Evolutionary conservation across 1,284 basidiomycete species (phyloP), one percentile per base, ranked within the genome.

Genomic region (Golubevia pallescens): DNA sequence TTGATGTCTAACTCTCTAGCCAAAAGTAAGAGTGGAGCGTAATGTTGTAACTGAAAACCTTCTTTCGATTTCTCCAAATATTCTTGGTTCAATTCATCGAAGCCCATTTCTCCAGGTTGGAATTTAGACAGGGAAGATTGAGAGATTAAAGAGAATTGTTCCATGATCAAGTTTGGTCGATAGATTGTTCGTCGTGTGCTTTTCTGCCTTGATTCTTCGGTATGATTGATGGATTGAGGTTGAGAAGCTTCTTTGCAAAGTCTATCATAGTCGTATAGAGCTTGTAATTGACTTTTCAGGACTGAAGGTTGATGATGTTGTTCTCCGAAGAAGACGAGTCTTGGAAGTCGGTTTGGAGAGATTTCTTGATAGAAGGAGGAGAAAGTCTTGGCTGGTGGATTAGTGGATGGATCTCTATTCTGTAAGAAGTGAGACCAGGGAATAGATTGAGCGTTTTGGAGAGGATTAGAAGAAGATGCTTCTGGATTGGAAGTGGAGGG

Each of bases 281-380:
- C 58, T 56, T 79, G 77, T 13, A 79, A 61, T 53, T 79, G 77
- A 3, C 72, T 70, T 13, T 69, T 62, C 58, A 79, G 62, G 23
- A 79, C 77, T 4, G 67, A 52, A 1, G 75, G 73, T 62, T 79
- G 77, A 63, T 79, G 77, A 53, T 79, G 77, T 51, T 79, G 77
- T 59, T 79, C 77, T 42, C 77, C 77, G 34, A 79, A 75, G 20
- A 74, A 79, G 58, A 73, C 61, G 28, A 77, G 48, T 10, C 73
- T 59, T 1, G 69, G 71, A 28, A 70, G 71, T 53, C 66, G 64
- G 14, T 21, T 2, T 14, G 58, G 8, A 32, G 19, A 38, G 34
- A 38, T 4, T 5, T 4, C 3, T 4, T 5, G 10, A 10, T 5
- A 38, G 10, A 38, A 38, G 3, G 34, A 38, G 10, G 34, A 38